Percentiles rank a stretch among this genome's conserved stretches.
These are phyloP conservation scores for Verticillium tricorpus DNA, from an alignment of 2,329 filamentous ascomycete genomes.

Conservation along the genomic window DNA sequence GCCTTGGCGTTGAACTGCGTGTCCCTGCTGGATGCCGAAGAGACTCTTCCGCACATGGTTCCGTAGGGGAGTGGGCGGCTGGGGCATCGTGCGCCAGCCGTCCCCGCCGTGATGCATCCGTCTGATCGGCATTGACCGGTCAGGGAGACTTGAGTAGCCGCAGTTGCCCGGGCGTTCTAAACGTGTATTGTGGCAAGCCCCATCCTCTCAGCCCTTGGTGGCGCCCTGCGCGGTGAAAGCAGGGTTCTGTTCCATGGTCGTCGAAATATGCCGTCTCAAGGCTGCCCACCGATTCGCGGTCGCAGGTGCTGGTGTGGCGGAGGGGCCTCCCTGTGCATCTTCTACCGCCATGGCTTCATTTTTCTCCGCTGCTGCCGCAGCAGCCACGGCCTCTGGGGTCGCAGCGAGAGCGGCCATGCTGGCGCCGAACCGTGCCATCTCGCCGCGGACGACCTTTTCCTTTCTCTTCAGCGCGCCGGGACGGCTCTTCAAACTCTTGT, in stretches of 20 bases:
- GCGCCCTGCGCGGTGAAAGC: constrained; percentile 50
- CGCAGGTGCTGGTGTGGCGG: constrained; percentile 19
- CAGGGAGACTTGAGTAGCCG: no score
- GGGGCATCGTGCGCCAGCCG: no score
- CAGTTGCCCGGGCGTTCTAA: neutral
- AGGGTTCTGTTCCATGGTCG: constrained; percentile 84
- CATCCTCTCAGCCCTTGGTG: neutral
- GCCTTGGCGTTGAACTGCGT: neutral
- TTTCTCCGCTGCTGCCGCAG: constrained; percentile 6
- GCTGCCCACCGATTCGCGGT: constrained; percentile 71
- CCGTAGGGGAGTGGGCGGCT: no score
- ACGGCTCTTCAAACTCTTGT: constrained; percentile 68
- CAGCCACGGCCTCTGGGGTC: constrained; percentile 20
- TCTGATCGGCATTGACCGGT: no score
- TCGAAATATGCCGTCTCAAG: constrained; percentile 75
- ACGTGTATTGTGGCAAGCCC: neutral
- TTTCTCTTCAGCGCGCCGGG: constrained; percentile 81
- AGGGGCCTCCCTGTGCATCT: constrained; percentile 10
- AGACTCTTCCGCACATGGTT: no score
- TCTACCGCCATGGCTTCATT: constrained; percentile 10
- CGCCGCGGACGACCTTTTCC: constrained; percentile 71
- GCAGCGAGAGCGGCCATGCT: constrained; percentile 73
- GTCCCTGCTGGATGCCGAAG: neutral
- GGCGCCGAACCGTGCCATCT: constrained; percentile 78
- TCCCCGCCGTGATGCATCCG: no score